phyloP scores from a whole-genome alignment of 2,329 filamentous ascomycete genomes.

The Aspergillus ustus region DNA sequence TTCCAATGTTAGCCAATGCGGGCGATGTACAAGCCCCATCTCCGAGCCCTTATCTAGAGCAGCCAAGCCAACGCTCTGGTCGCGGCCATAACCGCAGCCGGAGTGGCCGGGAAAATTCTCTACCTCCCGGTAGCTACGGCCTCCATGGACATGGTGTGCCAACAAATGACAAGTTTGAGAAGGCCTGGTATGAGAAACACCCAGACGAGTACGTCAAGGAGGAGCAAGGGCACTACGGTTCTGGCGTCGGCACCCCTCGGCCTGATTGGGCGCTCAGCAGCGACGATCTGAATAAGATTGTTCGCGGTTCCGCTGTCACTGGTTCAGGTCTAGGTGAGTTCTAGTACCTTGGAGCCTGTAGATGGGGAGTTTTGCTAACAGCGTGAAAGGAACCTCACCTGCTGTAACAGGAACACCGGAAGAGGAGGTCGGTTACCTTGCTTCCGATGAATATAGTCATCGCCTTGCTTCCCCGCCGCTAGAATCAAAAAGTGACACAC shows the following conservation, averaged over 20 bases:
- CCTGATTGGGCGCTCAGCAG: constrained; percentile 85
- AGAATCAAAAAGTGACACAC: constrained; percentile 47
- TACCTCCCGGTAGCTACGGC: constrained; percentile 88
- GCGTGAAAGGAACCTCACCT: constrained; percentile 64
- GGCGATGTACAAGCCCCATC: constrained; percentile 97
- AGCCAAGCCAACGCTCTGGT: constrained; percentile 53
- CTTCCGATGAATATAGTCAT: constrained; percentile 80
- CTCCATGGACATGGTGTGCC: constrained; percentile 83
- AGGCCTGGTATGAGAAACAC: constrained; percentile 91
- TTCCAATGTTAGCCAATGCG: constrained; percentile 90
- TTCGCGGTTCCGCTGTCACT: constrained; percentile 67
- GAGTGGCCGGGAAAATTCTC: constrained; percentile 71
- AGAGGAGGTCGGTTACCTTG: constrained; percentile 88
- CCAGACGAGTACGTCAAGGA: constrained; percentile 77
- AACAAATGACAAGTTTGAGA: constrained; percentile 80
- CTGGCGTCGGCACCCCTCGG: constrained; percentile 61
- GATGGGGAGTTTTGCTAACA: constrained; percentile 14
- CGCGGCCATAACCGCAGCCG: constrained; percentile 71
- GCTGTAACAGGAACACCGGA: constrained; percentile 75
- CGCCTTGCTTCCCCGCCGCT: constrained; percentile 71
- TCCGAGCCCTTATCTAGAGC: constrained; percentile 63
- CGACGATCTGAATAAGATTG: constrained; percentile 87
- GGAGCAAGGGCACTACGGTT: constrained; percentile 69
- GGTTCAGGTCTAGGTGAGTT: constrained; percentile 59
- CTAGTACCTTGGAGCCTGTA: background rate